Evolutionary conservation across 2,329 filamentous ascomycete species (phyloP), one percentile per base, ranked within the genome.

Genomic region (Purpureocillium lavendulum): DNA sequence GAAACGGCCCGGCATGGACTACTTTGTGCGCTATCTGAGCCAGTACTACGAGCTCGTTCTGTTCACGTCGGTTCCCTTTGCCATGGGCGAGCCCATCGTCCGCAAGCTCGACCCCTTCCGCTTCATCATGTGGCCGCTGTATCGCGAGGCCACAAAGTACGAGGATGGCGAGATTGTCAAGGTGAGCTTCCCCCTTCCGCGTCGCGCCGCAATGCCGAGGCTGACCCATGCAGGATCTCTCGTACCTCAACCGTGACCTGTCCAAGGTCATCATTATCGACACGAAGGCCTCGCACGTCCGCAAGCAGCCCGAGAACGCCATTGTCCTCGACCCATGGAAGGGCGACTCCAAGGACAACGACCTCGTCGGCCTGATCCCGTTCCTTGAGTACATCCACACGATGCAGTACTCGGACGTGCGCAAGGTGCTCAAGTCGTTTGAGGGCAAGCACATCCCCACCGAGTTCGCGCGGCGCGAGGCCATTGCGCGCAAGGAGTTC

Each of bases 21-120:
- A 98, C 69, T 98, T 98, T 69, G 69, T 98, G 47, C 86, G 87
- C 56, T 98, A 98, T 62, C 75, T 98, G 36, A 90, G 86, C 64
- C 89, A 96, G 62, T 97, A 98, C 73, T 98, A 96, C 59, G 92
- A 98, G 63, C 73, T 98, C 40, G 92, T 97, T 38, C 79, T 98
- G 48, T 98, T 97, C 68, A 98, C 92, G 26, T 86, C 78, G 30
- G 82, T 92, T 35, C 88, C 90, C 1, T 87, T 81, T 55, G 81
- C 80, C 55, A 84, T 87, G 58, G 90, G 82, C 21, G 88, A 96
- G 51, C 87, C 87, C 17, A 75, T 98, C 38, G 78, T 96, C 49
- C 81, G 87, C 55, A 98, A 98, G 65, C 71, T 98, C 44, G 92
- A 98, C 58, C 92, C 90, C 29, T 97, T 85, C 72, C 86, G 84